These are phyloP conservation scores for Primulina tabacum DNA, from an alignment of 257 asterid genomes.

Conservation along the genomic window DNA sequence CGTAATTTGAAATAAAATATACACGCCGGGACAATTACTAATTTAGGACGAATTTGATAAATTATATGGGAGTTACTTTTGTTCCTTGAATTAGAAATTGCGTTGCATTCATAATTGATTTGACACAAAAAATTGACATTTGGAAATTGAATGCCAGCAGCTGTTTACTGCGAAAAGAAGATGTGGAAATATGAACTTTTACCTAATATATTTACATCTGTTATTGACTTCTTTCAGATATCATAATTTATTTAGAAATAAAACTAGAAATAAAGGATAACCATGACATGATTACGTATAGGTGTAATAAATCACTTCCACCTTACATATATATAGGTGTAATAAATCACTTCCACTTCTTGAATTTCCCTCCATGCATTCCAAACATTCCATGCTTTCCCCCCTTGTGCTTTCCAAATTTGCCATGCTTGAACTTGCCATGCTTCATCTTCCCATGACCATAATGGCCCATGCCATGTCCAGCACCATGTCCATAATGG, in stretches of 20 bases:
- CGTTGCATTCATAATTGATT: too few species aligned
- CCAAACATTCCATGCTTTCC: constrained; percentile 57
- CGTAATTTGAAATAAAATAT: too few species aligned
- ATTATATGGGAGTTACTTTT: too few species aligned
- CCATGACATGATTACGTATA: not conserved
- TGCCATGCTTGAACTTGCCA: constrained; percentile 48
- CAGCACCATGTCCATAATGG: constrained; percentile 30
- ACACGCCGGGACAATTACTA: too few species aligned
- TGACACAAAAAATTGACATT: too few species aligned
- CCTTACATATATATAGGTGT: constrained; percentile 13
- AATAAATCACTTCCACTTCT: constrained; percentile 83
- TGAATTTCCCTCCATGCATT: constrained; percentile 56
- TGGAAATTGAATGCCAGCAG: too few species aligned
- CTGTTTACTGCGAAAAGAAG: too few species aligned
- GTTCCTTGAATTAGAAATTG: too few species aligned
- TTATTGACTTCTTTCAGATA: constrained; percentile 20
- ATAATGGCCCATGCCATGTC: constrained; percentile 28
- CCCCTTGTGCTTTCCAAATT: constrained; percentile 44
- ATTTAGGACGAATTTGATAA: too few species aligned
- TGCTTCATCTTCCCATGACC: constrained; percentile 64
- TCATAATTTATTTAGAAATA: constrained; percentile 9
- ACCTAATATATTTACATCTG: too few species aligned
- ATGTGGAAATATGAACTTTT: too few species aligned
- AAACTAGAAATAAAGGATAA: not conserved
- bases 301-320: constrained; percentile 58